Evolutionary conservation across 2,329 filamentous ascomycete genomes (phyloP).

Genomic region (Pseudogymnoascus sp.): DNA sequence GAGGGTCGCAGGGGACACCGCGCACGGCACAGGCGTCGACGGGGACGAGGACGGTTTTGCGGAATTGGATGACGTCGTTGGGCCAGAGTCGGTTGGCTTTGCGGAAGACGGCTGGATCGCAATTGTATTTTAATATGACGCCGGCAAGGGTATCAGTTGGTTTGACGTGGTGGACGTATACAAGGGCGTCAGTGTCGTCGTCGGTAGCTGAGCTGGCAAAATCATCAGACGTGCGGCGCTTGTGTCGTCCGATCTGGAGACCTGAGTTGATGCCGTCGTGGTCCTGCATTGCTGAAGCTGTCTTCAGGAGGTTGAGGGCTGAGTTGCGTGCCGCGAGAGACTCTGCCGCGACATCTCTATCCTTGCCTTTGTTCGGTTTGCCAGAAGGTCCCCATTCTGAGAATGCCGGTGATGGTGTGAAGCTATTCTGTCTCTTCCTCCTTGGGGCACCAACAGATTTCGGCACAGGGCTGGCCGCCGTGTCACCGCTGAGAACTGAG

Average conservation of each 20-base stretch:
- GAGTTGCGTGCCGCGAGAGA: constrained; percentile 46
- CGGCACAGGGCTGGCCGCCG: constrained; percentile 10
- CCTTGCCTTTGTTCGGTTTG: neutral
- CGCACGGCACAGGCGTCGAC: constrained; percentile 84
- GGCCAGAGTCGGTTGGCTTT: constrained; percentile 93
- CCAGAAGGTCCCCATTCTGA: constrained; percentile 5
- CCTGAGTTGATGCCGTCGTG: constrained; percentile 52
- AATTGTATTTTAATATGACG: constrained; percentile 83
- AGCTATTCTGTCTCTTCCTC: constrained; percentile 5
- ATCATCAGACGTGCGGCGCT: constrained; percentile 24
- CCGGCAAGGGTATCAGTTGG: constrained; percentile 82
- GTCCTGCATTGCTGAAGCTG: constrained; percentile 51
- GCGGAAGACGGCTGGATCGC: constrained; percentile 70
- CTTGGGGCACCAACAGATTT: constrained; percentile 13
- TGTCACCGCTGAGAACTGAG: constrained; percentile 25
- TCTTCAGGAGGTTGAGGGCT: constrained; percentile 47
- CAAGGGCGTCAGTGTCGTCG: constrained; percentile 66
- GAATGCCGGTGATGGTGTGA: neutral
- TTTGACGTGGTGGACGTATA: constrained; percentile 82
- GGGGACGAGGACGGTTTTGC: constrained; percentile 73
- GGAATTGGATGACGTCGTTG: constrained; percentile 78
- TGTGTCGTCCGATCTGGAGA: constrained; percentile 41
- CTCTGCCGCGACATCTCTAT: constrained; percentile 40
- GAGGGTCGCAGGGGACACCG: constrained; percentile 57
- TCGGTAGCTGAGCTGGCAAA: constrained; percentile 32